These are phyloP conservation scores for Prunus armeniaca DNA, from an alignment of 306 rosid genomes.

Conservation along the genomic window DNA sequence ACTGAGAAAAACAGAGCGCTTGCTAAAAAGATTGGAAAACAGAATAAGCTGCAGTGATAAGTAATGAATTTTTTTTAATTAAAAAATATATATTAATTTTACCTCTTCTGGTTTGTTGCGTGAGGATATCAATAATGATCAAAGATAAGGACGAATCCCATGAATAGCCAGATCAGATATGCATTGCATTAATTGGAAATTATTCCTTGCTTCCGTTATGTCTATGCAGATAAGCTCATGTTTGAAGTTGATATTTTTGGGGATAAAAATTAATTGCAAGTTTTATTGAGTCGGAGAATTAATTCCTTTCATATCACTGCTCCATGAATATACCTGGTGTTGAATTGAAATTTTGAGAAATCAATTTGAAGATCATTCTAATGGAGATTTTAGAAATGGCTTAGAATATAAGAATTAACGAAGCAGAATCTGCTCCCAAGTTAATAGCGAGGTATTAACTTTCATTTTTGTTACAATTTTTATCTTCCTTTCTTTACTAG, in stretches of 20 bases:
- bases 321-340: not conserved
- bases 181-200: conserved; percentile 25
- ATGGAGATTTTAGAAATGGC: conserved; percentile 6
- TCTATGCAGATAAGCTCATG: not conserved
- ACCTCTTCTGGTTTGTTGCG: conserved; percentile 11
- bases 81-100: not conserved
- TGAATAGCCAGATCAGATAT: conserved; percentile 16
- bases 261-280: not conserved
- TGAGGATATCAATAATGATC: conserved; percentile 21
- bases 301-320: not conserved
- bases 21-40: not conserved
- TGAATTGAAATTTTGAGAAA: not conserved
- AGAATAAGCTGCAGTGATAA: conserved; percentile 6
- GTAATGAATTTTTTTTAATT: not conserved
- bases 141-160: conserved; percentile 28
- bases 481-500: not conserved
- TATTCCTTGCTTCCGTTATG: conserved; percentile 11
- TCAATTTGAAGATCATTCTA: not conserved
- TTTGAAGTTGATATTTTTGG: not conserved
- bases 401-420: not conserved
- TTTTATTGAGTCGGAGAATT: not conserved
- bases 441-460: not conserved
- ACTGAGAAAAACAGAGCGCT: conserved; percentile 8
- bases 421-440: not conserved
- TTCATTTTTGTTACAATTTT: not conserved